phyloP scores from a whole-genome alignment of 306 rosid genomes.

The Geum urbanum region DNA sequence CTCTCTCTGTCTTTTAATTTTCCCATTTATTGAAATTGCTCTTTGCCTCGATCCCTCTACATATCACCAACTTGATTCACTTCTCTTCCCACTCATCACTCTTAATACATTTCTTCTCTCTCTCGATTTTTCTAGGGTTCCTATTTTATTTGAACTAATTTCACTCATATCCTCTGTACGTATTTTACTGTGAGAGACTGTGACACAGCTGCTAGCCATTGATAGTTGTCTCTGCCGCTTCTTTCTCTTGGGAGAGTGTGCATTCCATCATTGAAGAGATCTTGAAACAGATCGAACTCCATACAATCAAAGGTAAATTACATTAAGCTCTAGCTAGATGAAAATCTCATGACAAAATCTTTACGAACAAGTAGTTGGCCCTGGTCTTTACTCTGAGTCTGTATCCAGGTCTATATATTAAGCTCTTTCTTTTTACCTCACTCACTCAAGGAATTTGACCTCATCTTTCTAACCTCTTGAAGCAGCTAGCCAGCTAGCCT shows the following conservation, averaged over 20 bases:
- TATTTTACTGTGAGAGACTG: conserved; percentile 32
- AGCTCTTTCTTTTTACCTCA: no score
- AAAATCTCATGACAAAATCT: neutral
- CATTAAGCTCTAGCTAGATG: neutral
- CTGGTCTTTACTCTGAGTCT: no score
- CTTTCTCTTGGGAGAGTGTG: neutral
- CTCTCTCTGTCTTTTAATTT: conserved; percentile 29
- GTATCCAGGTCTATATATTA: no score
- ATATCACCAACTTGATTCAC: conserved; percentile 14
- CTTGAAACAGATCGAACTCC: neutral
- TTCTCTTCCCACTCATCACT: conserved; percentile 34
- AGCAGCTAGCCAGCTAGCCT: neutral
- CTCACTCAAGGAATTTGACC: no score
- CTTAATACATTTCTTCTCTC: conserved; percentile 3
- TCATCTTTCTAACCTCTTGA: no score
- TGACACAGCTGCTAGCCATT: conserved; percentile 6
- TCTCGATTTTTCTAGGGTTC: conserved; percentile 59
- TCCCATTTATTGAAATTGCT: conserved; percentile 40
- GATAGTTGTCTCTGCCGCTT: neutral
- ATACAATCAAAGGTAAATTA: neutral
- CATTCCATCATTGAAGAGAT: neutral
- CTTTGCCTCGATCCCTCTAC: conserved; percentile 54
- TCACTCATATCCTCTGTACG: conserved; percentile 21
- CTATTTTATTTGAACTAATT: conserved; percentile 29
- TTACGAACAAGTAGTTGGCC: neutral